phyloP scores from a whole-genome alignment of 176 grass and related monocot species.

The Lolium rigidum region DNA sequence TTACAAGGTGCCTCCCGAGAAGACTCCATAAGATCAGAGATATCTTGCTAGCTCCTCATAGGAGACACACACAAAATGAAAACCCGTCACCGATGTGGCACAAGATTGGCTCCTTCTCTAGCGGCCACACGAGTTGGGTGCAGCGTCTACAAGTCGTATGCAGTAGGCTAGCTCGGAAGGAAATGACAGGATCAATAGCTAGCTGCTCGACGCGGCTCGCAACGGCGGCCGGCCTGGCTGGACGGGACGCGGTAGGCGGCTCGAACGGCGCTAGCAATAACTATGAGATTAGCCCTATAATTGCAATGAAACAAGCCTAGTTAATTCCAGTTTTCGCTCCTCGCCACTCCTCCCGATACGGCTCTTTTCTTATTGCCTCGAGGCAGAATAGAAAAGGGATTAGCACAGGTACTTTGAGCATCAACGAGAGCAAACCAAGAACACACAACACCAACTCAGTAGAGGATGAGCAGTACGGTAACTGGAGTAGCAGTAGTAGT shows the following conservation, averaged over 20 bases:
- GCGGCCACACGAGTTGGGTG: too few relatives aligned
- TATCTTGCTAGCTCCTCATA: too few relatives aligned
- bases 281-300: constrained; percentile 34
- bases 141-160: neutral
- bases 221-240: neutral
- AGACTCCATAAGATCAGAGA: too few relatives aligned
- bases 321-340: constrained; percentile 20
- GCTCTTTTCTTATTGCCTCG: neutral
- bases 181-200: constrained; percentile 16
- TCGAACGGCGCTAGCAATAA: constrained; percentile 45
- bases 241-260: constrained; percentile 17
- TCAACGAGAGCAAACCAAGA: constrained; percentile 38
- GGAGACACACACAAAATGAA: too few relatives aligned
- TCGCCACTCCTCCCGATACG: constrained; percentile 21
- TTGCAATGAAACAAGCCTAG: constrained; percentile 34
- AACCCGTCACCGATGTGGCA: too few relatives aligned
- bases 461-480: neutral
- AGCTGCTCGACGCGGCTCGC: neutral
- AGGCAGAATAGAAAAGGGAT: neutral
- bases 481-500: too few relatives aligned
- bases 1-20: neutral
- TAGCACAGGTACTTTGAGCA: constrained; percentile 41
- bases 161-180: neutral
- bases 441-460: neutral
- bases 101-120: too few relatives aligned